A percentile compares a stretch with the other conserved stretches of the same genome.
These are phyloP conservation scores for Ustilago tritici DNA, from an alignment of 1,284 basidiomycete species.

Conservation along the genomic window DNA sequence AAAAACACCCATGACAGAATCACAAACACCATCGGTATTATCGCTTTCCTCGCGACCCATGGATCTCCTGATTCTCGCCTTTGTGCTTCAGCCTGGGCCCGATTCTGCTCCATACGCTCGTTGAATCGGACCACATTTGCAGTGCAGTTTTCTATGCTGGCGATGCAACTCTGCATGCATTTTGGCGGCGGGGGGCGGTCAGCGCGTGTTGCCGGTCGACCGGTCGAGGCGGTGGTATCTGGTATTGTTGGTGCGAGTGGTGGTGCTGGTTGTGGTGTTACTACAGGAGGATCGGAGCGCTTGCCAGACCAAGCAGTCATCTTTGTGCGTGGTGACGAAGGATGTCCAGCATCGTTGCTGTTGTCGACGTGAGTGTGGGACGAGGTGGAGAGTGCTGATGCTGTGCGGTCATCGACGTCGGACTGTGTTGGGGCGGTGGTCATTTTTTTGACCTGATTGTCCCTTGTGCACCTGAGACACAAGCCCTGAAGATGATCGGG, in stretches of 20 bases:
- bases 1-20: constrained; percentile 62
- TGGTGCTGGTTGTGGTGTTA: neutral
- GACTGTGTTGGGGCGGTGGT: constrained; percentile 12
- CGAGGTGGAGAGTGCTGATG: constrained; percentile 27
- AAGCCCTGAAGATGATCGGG: too few relatives aligned
- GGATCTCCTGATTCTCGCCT: constrained; percentile 47
- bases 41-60: constrained; percentile 38
- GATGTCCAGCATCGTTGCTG: constrained; percentile 4
- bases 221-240: neutral
- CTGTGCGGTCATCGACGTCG: constrained; percentile 27
- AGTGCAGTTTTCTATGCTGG: constrained; percentile 47
- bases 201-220: neutral
- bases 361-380: constrained; percentile 39
- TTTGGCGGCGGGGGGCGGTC: constrained; percentile 43
- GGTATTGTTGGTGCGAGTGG: constrained; percentile 1
- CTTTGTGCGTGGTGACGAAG: constrained; percentile 24
- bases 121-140: constrained; percentile 44
- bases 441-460: constrained; percentile 5
- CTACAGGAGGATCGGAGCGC: neutral
- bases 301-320: constrained; percentile 11
- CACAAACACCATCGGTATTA: constrained; percentile 53
- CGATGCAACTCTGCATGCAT: constrained; percentile 50
- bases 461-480: too few relatives aligned
- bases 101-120: constrained; percentile 40
- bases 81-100: constrained; percentile 25